Evolutionary conservation across 169 alveolate species (phyloP), one percentile per base, ranked within the genome.

Genomic region (Theileria orientalis): DNA sequence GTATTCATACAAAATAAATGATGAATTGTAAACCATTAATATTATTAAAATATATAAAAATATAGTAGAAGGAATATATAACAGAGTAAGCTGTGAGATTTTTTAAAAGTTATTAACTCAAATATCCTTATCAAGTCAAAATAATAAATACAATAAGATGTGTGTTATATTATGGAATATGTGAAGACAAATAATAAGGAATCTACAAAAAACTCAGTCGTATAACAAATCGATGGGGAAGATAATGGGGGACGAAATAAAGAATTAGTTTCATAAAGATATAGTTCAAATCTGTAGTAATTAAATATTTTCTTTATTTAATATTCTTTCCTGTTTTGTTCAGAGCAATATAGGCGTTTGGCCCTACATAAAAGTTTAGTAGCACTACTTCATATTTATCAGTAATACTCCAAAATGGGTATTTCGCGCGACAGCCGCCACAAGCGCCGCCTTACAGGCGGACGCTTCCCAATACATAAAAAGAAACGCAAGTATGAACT

Each of bases 361-460:
- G 21, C 57, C 57, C 3, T n/a, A 47, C 7, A 6, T 47, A 47
- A 6, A 47, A n/a, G 21, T n/a, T 47, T 47, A 3, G 16, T 47
- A 27, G 3, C 16, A 47, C 21, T 47, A 21, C 3, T 47, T 3
- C 21, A n/a, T 47, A 9, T 47, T 47, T 47, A 27, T 9, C 57
- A 47, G 16, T 47, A n/a, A 47, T 11, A 21, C 3, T 27, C 21
- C 16, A 47, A 3, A 21, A 98, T 98, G 99, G 99, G 99, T 79
- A 97, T 98, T 88, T 92, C 98, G 47, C 92, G 99, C 83, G 99
- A 98, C 92, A 93, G 98, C 69, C 95, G 99, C 85, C 99, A 96
- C 93, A 98, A 98, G 90, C 96, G 97, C 90, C 96, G 99, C 86
- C 91, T 93, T 74, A 97, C 99, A 51, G 99, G 99, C 79, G 99